These are phyloP conservation scores for Solanum chiquidenum DNA, from an alignment of 257 asterid genomes.

Conservation along the genomic window DNA sequence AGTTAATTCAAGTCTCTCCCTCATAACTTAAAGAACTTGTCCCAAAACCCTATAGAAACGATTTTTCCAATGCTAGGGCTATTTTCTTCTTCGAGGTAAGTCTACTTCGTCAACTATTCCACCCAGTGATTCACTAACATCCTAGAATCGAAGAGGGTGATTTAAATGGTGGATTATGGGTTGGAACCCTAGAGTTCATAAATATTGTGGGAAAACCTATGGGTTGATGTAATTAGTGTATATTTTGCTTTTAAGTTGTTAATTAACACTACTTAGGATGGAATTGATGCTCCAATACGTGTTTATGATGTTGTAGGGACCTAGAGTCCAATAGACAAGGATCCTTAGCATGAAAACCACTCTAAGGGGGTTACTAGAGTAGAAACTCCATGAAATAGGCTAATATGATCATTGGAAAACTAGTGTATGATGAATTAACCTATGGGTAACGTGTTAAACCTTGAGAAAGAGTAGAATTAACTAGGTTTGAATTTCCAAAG, in stretches of 20 bases:
- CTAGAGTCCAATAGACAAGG: neutral
- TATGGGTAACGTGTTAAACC: neutral
- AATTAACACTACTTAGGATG: neutral
- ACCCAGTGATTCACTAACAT: neutral
- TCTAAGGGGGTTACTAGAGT: too few species aligned
- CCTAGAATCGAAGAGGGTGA: neutral
- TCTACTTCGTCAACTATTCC: neutral
- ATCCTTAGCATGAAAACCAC: too few species aligned
- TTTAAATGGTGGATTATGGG: neutral
- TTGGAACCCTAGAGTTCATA: neutral
- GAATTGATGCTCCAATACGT: too few species aligned
- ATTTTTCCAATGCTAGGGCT: neutral
- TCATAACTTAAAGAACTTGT: neutral
- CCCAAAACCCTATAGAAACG: neutral
- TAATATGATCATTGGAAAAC: too few species aligned
- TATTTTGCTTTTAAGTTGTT: too few species aligned
- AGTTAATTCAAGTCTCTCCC: neutral
- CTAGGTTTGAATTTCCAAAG: neutral
- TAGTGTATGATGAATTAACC: neutral
- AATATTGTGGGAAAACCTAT: neutral
- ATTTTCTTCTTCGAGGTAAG: neutral
- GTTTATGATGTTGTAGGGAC: neutral
- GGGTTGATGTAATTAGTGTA: neutral
- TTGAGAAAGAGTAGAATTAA: neutral
- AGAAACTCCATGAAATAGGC: too few species aligned